A percentile compares a stretch with the other conserved stretches of the same genome.
Evolutionary conservation across 2,329 filamentous ascomycete genomes (phyloP).

Genomic region (Graphiopsis chlorocephala): DNA sequence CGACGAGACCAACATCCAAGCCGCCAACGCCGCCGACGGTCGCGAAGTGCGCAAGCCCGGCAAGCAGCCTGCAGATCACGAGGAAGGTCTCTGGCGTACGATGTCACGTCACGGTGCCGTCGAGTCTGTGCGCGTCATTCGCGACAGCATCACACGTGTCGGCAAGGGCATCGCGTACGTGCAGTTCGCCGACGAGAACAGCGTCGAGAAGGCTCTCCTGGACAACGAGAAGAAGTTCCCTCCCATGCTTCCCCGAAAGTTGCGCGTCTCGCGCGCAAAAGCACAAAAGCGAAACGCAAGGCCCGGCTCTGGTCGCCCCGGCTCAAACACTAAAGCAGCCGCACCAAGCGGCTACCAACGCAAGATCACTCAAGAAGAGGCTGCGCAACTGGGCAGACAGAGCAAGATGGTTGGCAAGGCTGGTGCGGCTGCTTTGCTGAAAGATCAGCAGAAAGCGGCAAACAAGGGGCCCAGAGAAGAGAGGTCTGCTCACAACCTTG

Average conservation of each 20-base stretch:
- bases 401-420: conserved; percentile 70
- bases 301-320: conserved; percentile 31
- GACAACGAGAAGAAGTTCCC: conserved; percentile 90
- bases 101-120: conserved; percentile 77
- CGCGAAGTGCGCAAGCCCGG: conserved; percentile 64
- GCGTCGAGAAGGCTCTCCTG: conserved; percentile 86
- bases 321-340: conserved; percentile 23
- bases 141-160: conserved; percentile 85
- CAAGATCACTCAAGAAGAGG: conserved; percentile 67
- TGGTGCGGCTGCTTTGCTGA: conserved; percentile 52
- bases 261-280: conserved; percentile 85
- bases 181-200: conserved; percentile 84
- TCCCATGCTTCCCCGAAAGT: conserved; percentile 82
- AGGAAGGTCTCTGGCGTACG: conserved; percentile 87
- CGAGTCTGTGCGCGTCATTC: conserved; percentile 88
- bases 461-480: conserved; percentile 15
- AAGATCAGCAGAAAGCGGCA: conserved; percentile 28
- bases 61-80: conserved; percentile 73
- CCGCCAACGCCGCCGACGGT: conserved; percentile 61
- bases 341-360: conserved; percentile 57
- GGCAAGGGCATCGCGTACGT: conserved; percentile 98
- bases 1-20: conserved; percentile 70
- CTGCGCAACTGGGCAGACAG: conserved; percentile 70
- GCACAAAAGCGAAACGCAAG: conserved; percentile 55
- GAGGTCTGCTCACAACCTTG: conserved; percentile 8